These are phyloP conservation scores for Candida corydali DNA, from an alignment of 805 yeast genomes.

Conservation along the genomic window DNA sequence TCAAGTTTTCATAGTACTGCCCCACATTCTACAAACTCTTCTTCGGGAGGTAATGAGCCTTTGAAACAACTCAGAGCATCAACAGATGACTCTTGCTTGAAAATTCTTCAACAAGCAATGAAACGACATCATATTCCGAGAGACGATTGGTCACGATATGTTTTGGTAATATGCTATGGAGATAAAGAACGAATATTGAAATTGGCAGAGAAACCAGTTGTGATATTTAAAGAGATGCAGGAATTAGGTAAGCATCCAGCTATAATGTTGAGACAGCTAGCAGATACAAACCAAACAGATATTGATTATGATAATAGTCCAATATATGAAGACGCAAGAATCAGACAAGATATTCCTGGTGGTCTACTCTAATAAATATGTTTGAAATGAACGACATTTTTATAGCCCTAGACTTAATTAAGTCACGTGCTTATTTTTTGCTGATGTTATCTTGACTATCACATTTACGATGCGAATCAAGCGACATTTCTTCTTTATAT, in stretches of 20 bases:
- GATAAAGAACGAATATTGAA: constrained; percentile 83
- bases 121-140: constrained; percentile 72
- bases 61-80: constrained; percentile 80
- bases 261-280: constrained; percentile 85
- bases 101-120: constrained; percentile 84
- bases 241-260: constrained; percentile 87
- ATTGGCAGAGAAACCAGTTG: constrained; percentile 83
- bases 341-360: constrained; percentile 43
- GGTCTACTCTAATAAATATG: too few relatives aligned
- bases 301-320: constrained; percentile 16
- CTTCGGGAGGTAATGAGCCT: constrained; percentile 48
- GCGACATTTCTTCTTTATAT: not conserved
- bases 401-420: not conserved
- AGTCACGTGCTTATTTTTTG: not conserved
- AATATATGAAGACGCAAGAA: constrained; percentile 33
- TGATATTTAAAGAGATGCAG: constrained; percentile 76
- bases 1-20: not conserved
- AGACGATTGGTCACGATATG: constrained; percentile 85
- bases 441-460: not conserved
- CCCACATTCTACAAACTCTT: not conserved
- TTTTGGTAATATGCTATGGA: constrained; percentile 83
- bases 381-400: not conserved
- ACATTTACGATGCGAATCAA: not conserved
- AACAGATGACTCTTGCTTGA: constrained; percentile 86
- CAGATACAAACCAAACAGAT: constrained; percentile 28